phyloP scores from a whole-genome alignment of 2,329 filamentous ascomycete genomes.

The Sclerotinia subarctica region DNA sequence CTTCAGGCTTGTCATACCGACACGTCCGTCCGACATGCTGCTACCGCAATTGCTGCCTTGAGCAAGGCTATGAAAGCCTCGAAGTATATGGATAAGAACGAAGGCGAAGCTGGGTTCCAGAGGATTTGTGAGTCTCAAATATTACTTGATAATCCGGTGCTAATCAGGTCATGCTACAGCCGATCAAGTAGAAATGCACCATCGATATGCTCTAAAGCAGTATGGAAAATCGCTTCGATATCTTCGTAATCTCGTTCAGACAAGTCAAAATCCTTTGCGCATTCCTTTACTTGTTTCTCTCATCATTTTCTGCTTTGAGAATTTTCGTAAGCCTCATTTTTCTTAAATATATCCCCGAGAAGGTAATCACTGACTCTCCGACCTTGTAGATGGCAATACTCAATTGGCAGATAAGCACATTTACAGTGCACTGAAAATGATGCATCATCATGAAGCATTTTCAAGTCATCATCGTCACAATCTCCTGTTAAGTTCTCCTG shows the following conservation, averaged over 20 bases:
- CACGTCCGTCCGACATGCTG: conserved; percentile 24
- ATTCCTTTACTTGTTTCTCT: conserved; percentile 29
- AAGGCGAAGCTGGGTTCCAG: conserved; percentile 10
- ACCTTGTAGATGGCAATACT: conserved; percentile 22
- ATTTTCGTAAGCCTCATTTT: conserved; percentile 16
- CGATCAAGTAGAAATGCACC: conserved; percentile 23
- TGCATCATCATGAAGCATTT: conserved; percentile 21
- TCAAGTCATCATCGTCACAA: conserved; percentile 13
- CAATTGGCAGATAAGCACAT: conserved; percentile 25
- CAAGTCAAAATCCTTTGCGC: conserved; percentile 24
- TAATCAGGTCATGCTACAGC: conserved; percentile 1
- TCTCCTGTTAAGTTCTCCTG: conserved; percentile 6
- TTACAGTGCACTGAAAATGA: conserved; percentile 25
- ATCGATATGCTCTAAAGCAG: conserved; percentile 25
- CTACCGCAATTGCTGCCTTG: conserved; percentile 28
- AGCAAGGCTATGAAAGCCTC: conserved; percentile 23
- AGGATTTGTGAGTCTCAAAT: conserved; percentile 9
- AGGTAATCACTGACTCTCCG: neutral
- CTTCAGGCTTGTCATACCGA: conserved; percentile 27
- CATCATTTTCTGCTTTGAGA: conserved; percentile 32
- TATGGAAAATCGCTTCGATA: conserved; percentile 28
- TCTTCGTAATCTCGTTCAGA: conserved; percentile 19
- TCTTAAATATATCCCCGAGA: neutral
- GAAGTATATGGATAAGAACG: neutral
- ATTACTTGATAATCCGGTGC: neutral